Percentiles rank a stretch among this genome's conserved stretches.
Conservation (phyloP, 108 stramenopile species). For the Pseudonitzschia pungens region DNA sequence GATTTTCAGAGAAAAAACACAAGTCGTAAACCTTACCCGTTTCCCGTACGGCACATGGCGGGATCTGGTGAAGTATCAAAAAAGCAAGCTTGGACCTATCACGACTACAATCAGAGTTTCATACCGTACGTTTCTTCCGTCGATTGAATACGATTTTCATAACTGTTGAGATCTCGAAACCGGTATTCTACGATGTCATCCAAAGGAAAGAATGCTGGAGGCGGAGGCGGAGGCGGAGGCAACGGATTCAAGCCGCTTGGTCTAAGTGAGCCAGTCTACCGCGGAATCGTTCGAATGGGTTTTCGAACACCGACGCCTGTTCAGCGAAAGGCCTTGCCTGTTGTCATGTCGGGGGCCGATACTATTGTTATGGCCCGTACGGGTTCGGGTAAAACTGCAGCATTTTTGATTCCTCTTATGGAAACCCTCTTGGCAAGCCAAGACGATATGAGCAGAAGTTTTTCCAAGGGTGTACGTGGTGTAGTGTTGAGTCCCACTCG, state of each 20-base stretch:
- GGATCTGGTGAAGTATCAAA: no score
- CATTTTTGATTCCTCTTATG: conserved; percentile 93
- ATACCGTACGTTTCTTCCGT: no score
- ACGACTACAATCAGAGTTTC: no score
- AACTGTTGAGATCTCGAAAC: neutral
- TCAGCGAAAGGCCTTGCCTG: conserved; percentile 94
- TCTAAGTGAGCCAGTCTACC: conserved; percentile 68
- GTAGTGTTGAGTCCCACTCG: conserved; percentile 95
- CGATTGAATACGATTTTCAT: no score
- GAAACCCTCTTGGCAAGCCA: conserved; percentile 61
- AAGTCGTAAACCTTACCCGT: no score
- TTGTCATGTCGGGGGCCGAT: conserved; percentile 87
- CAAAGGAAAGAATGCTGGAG: conserved; percentile 19
- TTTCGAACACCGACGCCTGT: conserved; percentile 97
- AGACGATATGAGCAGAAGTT: neutral
- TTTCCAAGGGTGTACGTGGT: conserved; percentile 38
- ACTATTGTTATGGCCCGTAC: conserved; percentile 96
- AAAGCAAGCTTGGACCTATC: no score
- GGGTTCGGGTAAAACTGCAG: conserved; percentile 95
- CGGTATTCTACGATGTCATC: neutral
- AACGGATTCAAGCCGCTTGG: conserved; percentile 83
- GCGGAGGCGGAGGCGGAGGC: conserved; percentile 41
- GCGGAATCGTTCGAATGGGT: conserved; percentile 90
- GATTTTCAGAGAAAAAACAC: no score
- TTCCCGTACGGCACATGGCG: no score